A percentile compares a stretch with the other conserved stretches of the same genome.
phyloP scores from a whole-genome alignment of 2,329 filamentous ascomycete genomes.

The Ophiostoma australiae region DNA sequence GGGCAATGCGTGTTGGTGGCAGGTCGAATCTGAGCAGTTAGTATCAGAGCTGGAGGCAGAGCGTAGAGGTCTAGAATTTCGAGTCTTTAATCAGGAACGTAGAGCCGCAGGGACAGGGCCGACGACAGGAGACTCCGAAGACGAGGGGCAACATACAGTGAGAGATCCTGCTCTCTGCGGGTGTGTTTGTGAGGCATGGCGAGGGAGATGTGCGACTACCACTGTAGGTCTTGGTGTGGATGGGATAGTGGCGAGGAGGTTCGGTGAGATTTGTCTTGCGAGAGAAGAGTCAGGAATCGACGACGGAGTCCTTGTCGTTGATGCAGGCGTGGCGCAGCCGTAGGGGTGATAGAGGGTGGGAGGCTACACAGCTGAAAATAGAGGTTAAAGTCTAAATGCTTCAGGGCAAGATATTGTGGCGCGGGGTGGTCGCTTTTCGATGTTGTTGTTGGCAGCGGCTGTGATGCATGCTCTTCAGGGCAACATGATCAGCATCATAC shows the following conservation, averaged over 20 bases:
- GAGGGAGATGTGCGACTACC: neutral
- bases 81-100: neutral
- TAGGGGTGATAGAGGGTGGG: neutral
- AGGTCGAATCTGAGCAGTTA: conserved; percentile 43
- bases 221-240: neutral
- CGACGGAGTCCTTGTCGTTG: neutral
- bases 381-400: neutral
- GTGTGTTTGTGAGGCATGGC: conserved; percentile 86
- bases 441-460: neutral
- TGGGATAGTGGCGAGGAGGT: neutral
- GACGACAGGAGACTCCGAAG: neutral
- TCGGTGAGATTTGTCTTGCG: neutral
- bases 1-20: conserved; percentile 46
- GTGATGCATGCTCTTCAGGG: neutral
- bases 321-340: neutral
- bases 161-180: conserved; percentile 53
- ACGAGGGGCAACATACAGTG: conserved; percentile 40
- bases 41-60: neutral
- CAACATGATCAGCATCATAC: neutral
- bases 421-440: neutral
- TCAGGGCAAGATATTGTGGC: neutral
- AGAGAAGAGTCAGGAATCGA: neutral
- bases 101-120: neutral
- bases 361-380: neutral
- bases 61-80: neutral